These are phyloP conservation scores for Umbelopsis sp. DNA, from an alignment of 192 early-diverging fungal species.

Conservation along the genomic window DNA sequence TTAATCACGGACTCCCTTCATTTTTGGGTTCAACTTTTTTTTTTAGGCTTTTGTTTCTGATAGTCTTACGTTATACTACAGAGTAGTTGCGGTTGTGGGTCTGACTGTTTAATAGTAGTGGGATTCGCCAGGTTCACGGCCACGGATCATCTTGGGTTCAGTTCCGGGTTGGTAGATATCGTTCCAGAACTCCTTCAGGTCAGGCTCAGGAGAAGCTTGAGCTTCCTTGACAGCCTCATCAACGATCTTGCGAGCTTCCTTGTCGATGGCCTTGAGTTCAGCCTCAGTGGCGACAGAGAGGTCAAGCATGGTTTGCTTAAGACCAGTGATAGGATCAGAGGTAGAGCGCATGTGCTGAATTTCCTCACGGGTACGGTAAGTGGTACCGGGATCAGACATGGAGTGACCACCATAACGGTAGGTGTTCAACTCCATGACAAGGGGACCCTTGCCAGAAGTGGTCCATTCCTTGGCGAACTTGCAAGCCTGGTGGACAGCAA, in stretches of 20 bases:
- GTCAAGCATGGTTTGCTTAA: conserved; percentile 85
- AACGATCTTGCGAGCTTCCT: conserved; percentile 83
- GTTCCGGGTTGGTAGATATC: conserved; percentile 83
- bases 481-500: conserved; percentile 89
- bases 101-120: conserved; percentile 53
- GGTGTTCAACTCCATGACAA: conserved; percentile 94
- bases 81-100: neutral
- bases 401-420: conserved; percentile 99
- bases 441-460: conserved; percentile 80
- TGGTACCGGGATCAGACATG: conserved; percentile 99
- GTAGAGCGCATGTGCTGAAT: conserved; percentile 97
- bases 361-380: conserved; percentile 98
- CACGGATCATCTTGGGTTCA: conserved; percentile 75
- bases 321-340: conserved; percentile 90
- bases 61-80: conserved; percentile 1
- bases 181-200: conserved; percentile 69
- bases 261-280: conserved; percentile 92
- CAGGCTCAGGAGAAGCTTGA: conserved; percentile 79
- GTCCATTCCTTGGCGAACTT: conserved; percentile 86
- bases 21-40: neutral
- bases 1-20: neutral
- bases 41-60: neutral
- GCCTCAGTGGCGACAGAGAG: conserved; percentile 73
- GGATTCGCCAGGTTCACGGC: conserved; percentile 81
- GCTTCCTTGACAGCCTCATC: conserved; percentile 85